Percentiles rank a stretch among this genome's conserved stretches.
Evolutionary conservation across 78 protist species (phyloP).

Genomic region (Chrysochromulina parva): DNA sequence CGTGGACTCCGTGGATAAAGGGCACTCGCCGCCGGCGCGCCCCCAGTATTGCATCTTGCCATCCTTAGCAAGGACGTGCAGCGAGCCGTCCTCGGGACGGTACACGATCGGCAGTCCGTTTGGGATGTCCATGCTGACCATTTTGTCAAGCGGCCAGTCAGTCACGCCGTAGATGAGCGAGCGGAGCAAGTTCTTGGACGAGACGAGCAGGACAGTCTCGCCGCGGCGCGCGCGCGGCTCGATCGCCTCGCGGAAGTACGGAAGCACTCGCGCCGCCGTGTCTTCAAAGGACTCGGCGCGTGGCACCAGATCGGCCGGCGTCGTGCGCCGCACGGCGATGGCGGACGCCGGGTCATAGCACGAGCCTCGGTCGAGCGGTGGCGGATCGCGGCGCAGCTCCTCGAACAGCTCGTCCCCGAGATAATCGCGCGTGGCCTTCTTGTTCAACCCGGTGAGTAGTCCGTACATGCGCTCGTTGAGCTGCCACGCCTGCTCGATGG

Average conservation of each 20-base stretch:
- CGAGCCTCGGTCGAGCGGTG: not conserved
- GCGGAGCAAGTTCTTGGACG: not conserved
- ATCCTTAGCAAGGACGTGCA: not conserved
- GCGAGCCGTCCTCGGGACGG: not conserved
- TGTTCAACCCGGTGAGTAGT: not conserved
- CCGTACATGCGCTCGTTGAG: conserved; percentile 34
- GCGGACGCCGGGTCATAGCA: not conserved
- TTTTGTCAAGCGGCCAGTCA: not conserved
- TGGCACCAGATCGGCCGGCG: not conserved
- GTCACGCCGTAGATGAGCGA: not conserved
- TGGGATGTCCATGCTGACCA: not conserved
- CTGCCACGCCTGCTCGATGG: not conserved
- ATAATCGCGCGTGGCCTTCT: not conserved
- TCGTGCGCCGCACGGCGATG: not conserved
- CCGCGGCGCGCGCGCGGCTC: not conserved
- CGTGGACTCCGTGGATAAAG: too few relatives aligned
- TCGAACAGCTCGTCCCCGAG: not conserved
- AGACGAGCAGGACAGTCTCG: not conserved
- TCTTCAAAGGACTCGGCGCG: not conserved
- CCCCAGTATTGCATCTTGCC: not conserved
- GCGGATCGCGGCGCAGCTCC: not conserved
- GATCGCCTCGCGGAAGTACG: not conserved
- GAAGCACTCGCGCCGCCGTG: not conserved
- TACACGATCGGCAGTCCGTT: not conserved
- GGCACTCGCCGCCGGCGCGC: too few relatives aligned